Percentiles rank a stretch among this genome's conserved stretches.
These are phyloP conservation scores for Ottelia alismoides DNA, from an alignment of 106 monocot species.

Conservation along the genomic window DNA sequence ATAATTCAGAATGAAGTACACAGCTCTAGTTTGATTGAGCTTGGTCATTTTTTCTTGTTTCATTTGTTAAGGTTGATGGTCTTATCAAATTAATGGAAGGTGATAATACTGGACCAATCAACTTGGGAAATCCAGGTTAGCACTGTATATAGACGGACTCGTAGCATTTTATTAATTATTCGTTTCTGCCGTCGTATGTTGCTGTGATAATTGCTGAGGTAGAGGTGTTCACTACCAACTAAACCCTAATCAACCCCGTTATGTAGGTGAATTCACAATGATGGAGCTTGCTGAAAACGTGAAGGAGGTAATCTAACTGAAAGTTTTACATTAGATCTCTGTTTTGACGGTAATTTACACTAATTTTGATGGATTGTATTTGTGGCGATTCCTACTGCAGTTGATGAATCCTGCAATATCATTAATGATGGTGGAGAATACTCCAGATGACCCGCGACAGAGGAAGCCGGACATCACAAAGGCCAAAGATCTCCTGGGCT, in stretches of 20 bases:
- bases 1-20: not conserved
- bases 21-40: too few relatives aligned
- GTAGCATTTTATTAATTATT: too few relatives aligned
- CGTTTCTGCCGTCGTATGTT: too few relatives aligned
- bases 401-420: constrained; percentile 34
- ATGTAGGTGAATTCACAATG: constrained; percentile 82
- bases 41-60: constrained; percentile 2
- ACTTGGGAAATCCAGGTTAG: constrained; percentile 60
- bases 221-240: too few relatives aligned
- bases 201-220: too few relatives aligned
- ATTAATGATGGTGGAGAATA: constrained; percentile 45
- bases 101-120: constrained; percentile 72
- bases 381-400: constrained; percentile 13
- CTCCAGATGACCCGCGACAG: constrained; percentile 66
- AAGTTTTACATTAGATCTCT: too few relatives aligned
- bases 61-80: constrained; percentile 28
- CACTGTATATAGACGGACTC: too few relatives aligned
- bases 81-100: constrained; percentile 83
- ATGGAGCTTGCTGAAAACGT: constrained; percentile 78
- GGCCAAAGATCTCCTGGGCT: constrained; percentile 48
- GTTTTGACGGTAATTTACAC: too few relatives aligned
- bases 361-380: not conserved
- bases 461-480: constrained; percentile 73
- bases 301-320: too few relatives aligned
- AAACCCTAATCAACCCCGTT: not conserved